Base-by-base conservation (phyloP, 2,329 filamentous ascomycete species). In the Fonsecaea nubica region DNA sequence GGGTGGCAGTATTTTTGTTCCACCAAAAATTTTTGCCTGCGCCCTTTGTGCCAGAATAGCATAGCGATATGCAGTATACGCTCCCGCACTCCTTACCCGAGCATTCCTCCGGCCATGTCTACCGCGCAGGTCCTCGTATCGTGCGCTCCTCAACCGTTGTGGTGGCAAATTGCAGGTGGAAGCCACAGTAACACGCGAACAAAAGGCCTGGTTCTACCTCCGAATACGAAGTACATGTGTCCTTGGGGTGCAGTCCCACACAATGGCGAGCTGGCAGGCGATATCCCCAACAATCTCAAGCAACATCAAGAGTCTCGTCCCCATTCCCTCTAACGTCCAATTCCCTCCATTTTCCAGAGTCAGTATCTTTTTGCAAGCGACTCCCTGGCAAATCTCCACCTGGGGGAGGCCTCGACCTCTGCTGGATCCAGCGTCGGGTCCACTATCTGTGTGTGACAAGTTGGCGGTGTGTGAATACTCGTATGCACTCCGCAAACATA, bases 401-500 rank as follows among this genome's bases (percentile, higher is more conserved):
- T 35, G 59, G 52, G 48, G 54, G 38, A 45, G 62, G 45, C 35
- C 45, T 64, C 63, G 38, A 35, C 50, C 57, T 53, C 40, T 42
- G 21, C 21, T 48, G 53, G 30, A 48, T 57, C 38, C 30, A 32
- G 21, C 13, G 18, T 35, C 50, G 21, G 42, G 21, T 59, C 21
- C 30, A 60, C 45, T 3, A 25, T 25, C 25, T 25, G 2, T 42
- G 15, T 33, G 4, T 48, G 42, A 45, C 42, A 32, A 25, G 58
- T 53, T 32, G 42, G 45, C 36, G 57, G 25, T 45, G 33, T 48
- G 25, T 25, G 25, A 25, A 25, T 25, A 25, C 2, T 25, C 42
- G 25, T 59, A 64, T 60, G 62, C 56, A 64, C 62, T 64, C 62
- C 62, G 62, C 62, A 64, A 40, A 52, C 42, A 64, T 30, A 30